Evolutionary conservation across 2,329 filamentous ascomycete genomes (phyloP), one percentile per base, ranked within the genome.

Genomic region (Pseudopyrenochaeta lycopersici): DNA sequence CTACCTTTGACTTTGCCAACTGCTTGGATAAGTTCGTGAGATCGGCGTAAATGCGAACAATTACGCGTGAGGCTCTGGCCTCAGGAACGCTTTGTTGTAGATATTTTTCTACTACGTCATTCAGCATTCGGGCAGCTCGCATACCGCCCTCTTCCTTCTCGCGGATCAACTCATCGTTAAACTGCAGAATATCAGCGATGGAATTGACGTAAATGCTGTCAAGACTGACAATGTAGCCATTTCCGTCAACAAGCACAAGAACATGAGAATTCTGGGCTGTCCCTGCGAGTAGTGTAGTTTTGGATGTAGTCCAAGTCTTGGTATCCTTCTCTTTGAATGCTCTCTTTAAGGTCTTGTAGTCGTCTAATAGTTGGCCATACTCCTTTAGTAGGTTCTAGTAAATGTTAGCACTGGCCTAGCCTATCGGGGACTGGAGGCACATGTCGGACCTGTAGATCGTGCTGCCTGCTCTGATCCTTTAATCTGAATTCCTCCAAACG

Each of bases 201-300:
- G 10, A 4, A n/a, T 18, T 20, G 12, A 7, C 2, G 15, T 14
- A 9, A 21, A 38, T 5, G 3, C 6, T 29, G 65, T 21, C 10
- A 17, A 11, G 2, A 50, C 62, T 41, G 39, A 71, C 68, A 18
- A 81, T 64, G 62, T 87, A 88, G 42, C 83, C 84, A 69, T 89
- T 85, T 17, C 85, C 86, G 51, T 89, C 86, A 11, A 89, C 74
- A 0, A 89, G 74, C 6, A 88, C 81, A 2, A 88, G 76, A 1
- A 85, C 84, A 60, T 88, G 88, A 0, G 85, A 81, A 55, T 84
- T 84, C 17, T 82, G 80, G 20, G 45, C 17, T 33, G 18, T 54
- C 17, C 27, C 75, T 29, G 42, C 49, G 14, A 48, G 27, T 41
- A 64, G 29, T 55, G 49, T 52, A 38, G 39, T 44, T 35, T 29